These are phyloP conservation scores for Irpex lacteus DNA, from an alignment of 1,284 basidiomycete genomes.

Conservation along the genomic window DNA sequence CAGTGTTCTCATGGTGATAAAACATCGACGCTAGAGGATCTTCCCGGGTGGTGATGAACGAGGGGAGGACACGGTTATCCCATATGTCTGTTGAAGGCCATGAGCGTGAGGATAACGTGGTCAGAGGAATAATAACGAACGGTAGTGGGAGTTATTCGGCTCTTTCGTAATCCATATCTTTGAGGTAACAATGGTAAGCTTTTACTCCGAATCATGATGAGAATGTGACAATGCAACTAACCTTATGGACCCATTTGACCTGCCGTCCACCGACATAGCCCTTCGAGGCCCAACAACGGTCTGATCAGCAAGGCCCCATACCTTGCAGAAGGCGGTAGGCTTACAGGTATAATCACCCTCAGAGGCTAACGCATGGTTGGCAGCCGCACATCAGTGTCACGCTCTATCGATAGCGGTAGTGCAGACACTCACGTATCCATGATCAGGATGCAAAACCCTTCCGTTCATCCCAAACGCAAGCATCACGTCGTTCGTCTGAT, in stretches of 20 bases:
- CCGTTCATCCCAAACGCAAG: constrained; percentile 24
- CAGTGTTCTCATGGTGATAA: constrained; percentile 21
- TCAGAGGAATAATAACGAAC: constrained; percentile 4
- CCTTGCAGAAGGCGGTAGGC: background rate
- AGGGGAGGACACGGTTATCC: constrained; percentile 23
- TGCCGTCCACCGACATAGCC: constrained; percentile 26
- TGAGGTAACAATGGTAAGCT: too few species aligned
- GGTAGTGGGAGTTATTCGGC: constrained; percentile 22
- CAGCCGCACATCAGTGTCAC: background rate
- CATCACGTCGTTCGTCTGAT: constrained; percentile 23
- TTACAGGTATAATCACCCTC: constrained; percentile 21
- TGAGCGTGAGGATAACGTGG: background rate
- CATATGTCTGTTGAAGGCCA: constrained; percentile 16
- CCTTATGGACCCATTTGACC: constrained; percentile 25
- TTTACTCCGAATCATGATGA: too few species aligned
- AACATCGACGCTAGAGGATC: constrained; percentile 19
- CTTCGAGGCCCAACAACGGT: constrained; percentile 1
- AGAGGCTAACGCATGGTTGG: constrained; percentile 15
- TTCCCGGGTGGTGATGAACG: constrained; percentile 20
- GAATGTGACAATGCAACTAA: background rate
- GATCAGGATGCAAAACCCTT: constrained; percentile 24
- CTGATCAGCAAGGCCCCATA: background rate
- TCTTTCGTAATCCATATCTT: constrained; percentile 21
- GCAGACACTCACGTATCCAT: constrained; percentile 19
- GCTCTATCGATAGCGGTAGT: background rate